A percentile compares a stretch with the other conserved stretches of the same genome.
phyloP scores from a whole-genome alignment of 257 asterid species.

The Lycium ferocissimum region DNA sequence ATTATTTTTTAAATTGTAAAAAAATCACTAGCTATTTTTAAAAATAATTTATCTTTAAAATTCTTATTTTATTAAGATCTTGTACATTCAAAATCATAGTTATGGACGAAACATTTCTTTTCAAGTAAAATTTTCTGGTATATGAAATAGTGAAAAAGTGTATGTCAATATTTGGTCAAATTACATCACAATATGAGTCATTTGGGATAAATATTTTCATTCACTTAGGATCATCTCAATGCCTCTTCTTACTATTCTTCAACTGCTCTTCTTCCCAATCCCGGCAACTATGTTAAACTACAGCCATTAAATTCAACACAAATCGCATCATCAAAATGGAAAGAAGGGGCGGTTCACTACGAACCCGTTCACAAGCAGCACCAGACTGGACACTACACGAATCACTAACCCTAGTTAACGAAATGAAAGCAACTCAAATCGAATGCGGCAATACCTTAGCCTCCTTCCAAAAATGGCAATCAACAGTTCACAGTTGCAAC shows the following conservation, averaged over 20 bases:
- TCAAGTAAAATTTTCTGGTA: no score
- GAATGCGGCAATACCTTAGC: slow-evolving; percentile 79
- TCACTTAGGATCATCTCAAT: no score
- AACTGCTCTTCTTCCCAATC: background rate
- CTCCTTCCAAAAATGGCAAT: slow-evolving; percentile 96
- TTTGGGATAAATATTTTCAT: no score
- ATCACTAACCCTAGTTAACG: slow-evolving; percentile 67
- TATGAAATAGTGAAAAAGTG: no score
- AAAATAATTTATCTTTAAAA: no score
- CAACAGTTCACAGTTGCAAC: slow-evolving; percentile 81
- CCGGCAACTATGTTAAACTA: background rate
- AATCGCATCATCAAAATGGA: slow-evolving; percentile 45
- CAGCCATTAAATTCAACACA: background rate
- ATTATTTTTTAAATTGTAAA: no score
- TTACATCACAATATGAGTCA: no score
- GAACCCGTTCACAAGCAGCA: slow-evolving; percentile 88
- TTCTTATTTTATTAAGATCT: no score
- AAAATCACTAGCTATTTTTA: no score
- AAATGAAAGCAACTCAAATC: slow-evolving; percentile 71
- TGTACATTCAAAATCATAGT: no score
- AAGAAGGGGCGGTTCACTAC: slow-evolving; percentile 50
- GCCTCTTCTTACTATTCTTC: background rate
- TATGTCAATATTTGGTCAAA: no score
- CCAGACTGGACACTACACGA: slow-evolving; percentile 83
- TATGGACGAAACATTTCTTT: no score